Conservation (phyloP, 805 yeast genomes). For the Saturnispora kantuleensis region DNA sequence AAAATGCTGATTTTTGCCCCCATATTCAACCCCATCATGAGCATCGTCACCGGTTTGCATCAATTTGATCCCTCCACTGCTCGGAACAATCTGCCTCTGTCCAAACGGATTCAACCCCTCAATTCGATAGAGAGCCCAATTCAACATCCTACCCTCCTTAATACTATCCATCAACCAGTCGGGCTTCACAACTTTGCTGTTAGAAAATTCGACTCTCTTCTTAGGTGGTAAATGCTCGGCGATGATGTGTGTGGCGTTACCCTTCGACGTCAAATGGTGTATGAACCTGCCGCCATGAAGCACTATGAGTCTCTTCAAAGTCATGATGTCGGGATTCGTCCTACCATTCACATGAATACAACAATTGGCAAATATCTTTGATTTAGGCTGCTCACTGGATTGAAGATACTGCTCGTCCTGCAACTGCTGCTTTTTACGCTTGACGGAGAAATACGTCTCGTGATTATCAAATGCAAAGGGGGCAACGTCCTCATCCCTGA, state of each 20-base stretch:
- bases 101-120: constrained; percentile 33
- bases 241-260: constrained; percentile 73
- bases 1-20: constrained; percentile 32
- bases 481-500: constrained; percentile 11
- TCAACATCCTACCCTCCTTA: constrained; percentile 34
- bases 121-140: constrained; percentile 65
- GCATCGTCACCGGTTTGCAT: constrained; percentile 5
- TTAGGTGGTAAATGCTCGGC: constrained; percentile 73
- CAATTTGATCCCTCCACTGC: constrained; percentile 1
- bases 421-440: constrained; percentile 51
- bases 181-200: constrained; percentile 71
- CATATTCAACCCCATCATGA: neutral
- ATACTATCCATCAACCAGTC: constrained; percentile 71
- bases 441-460: constrained; percentile 52
- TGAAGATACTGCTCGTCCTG: constrained; percentile 40
- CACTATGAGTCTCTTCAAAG: constrained; percentile 60
- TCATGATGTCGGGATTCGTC: constrained; percentile 70
- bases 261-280: constrained; percentile 59
- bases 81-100: constrained; percentile 34
- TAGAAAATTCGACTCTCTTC: constrained; percentile 53
- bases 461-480: constrained; percentile 55
- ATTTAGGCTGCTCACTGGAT: constrained; percentile 37
- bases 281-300: constrained; percentile 73
- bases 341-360: constrained; percentile 79
- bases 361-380: constrained; percentile 52